A percentile compares a stretch with the other conserved stretches of the same genome.
These are phyloP conservation scores for Saccharomycopsis oosterbeekiorum DNA, from an alignment of 805 yeast genomes.

Conservation along the genomic window DNA sequence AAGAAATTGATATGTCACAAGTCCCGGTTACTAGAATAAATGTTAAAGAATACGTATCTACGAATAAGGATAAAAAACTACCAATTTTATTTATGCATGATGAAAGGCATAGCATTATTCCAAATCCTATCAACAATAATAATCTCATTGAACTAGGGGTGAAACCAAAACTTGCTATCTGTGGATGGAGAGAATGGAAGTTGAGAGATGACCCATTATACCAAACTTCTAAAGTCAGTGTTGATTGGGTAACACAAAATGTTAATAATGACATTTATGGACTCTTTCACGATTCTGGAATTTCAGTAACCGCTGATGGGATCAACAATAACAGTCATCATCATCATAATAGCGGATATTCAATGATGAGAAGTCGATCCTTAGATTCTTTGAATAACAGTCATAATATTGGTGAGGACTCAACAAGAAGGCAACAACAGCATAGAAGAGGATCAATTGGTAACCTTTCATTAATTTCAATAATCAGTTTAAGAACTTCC, in stretches of 20 bases:
- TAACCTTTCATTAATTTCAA: background rate
- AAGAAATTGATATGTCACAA: constrained; percentile 4
- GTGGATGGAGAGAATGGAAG: constrained; percentile 93
- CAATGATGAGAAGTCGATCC: constrained; percentile 11
- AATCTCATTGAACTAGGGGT: constrained; percentile 6
- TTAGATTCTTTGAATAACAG: background rate
- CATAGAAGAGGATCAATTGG: background rate
- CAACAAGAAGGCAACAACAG: background rate
- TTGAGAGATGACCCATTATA: constrained; percentile 63
- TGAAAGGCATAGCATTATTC: background rate
- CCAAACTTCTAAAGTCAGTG: constrained; percentile 25
- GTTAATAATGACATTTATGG: background rate
- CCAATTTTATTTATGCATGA: constrained; percentile 12
- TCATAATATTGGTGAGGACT: background rate
- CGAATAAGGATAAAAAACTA: constrained; percentile 6
- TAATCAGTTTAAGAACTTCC: background rate
- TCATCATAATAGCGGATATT: background rate
- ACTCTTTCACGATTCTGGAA: constrained; percentile 1
- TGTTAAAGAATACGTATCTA: constrained; percentile 2
- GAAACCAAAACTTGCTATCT: constrained; percentile 32
- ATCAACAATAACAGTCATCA: background rate
- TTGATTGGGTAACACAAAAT: constrained; percentile 22
- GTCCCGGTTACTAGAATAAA: constrained; percentile 7
- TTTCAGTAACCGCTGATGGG: background rate
- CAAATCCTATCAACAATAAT: constrained; percentile 2